Base-by-base conservation (phyloP, 1,284 basidiomycete species). In the Pyrrhoderma noxium region DNA sequence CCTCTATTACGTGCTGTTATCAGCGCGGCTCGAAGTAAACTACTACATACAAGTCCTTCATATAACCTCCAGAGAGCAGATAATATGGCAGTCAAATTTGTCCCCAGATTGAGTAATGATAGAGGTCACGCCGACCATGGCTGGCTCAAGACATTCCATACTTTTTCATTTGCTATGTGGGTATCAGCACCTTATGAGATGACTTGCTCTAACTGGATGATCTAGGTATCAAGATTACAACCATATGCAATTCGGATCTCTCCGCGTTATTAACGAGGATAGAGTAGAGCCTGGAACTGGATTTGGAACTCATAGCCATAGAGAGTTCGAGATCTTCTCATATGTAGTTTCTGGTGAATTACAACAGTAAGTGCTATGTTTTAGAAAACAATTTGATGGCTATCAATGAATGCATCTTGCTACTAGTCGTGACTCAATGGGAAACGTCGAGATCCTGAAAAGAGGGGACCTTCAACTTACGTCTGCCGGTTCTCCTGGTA, bases 61-160 rank as follows among this genome's bases (percentile, higher is more conserved):
- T 7, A 40, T 16, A 40, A 14, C 14, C 38, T 40, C 5, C 5
- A 16, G 38, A 22, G 21, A 5, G 21, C 25, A 14, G 38, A n/a
- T 21, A 34, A 41, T 8, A 49, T 44, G 31, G 40, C 22, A 14
- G 13, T 80, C 58, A 72, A 72, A 55, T 72, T 85, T 46, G 53
- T 72, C 46, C 71, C 73, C 16, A 79, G 87, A 56, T 75, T 64
- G 51, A 89, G 79, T 60, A 62, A 80, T 51, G 79, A 85, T 44
- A 76, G 92, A 39, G 91, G 90, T 7, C 69, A 85, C 49, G 87
- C 86, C 11, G 80, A 95, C 64, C 91, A 93, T 60, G 81, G 82
- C 19, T 97, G 93, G 93, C 72, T 97, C 45, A 93, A 93, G 74
- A 86, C 85, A 0, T 91, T 92, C 73, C 89, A 92, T 60, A 87